Evolutionary conservation across 768 basidiomycete genomes (phyloP).

Genomic region (Russula dissimulans): DNA sequence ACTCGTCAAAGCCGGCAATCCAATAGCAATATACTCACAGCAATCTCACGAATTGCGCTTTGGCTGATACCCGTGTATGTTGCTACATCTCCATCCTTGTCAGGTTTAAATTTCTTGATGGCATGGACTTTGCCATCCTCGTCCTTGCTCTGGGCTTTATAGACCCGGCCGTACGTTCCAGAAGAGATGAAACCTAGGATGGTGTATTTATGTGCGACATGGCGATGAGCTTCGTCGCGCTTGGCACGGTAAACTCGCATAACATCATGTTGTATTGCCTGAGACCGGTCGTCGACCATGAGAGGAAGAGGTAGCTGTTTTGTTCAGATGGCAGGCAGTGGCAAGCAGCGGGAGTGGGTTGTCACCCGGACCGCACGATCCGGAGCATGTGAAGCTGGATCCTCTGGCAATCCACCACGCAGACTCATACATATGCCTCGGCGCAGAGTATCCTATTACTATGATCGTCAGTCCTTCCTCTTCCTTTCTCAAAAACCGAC

Average conservation of each 20-base stretch:
- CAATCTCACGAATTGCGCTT: conserved; percentile 94
- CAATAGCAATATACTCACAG: conserved; percentile 45
- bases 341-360: no score
- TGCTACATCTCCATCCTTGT: conserved; percentile 94
- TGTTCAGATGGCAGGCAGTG: background rate
- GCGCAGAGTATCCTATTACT: conserved; percentile 71
- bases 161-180: conserved; percentile 97
- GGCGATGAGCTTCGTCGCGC: conserved; percentile 56
- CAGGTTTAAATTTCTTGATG: conserved; percentile 99
- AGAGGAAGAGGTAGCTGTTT: background rate
- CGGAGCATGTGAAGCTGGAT: background rate
- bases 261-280: conserved; percentile 42
- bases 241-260: conserved; percentile 82
- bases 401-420: background rate
- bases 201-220: conserved; percentile 73
- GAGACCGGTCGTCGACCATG: conserved; percentile 20
- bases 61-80: conserved; percentile 98
- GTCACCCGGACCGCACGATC: background rate
- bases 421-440: conserved; percentile 43
- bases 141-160: conserved; percentile 82
- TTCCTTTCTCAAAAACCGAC: background rate
- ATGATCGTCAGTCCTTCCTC: conserved; percentile 44
- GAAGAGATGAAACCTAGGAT: conserved; percentile 98
- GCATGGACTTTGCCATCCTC: conserved; percentile 70
- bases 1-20: background rate